Conservation (phyloP, 2,329 filamentous ascomycete genomes). For the Trichoderma aggressivum region DNA sequence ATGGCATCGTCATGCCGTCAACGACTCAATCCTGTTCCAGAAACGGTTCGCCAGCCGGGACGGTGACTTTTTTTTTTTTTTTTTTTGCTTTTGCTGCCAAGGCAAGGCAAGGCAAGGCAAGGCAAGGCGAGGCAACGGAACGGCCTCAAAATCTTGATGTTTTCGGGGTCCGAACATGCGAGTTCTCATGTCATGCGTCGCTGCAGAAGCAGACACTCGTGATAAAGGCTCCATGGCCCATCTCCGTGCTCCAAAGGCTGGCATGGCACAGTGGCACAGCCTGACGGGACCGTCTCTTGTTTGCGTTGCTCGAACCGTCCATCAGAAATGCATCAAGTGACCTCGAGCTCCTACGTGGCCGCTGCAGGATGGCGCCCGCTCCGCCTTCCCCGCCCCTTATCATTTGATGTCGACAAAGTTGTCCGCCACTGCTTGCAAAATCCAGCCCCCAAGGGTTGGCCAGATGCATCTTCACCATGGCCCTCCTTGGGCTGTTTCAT, state of each 20-base stretch:
- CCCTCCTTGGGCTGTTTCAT: conserved; percentile 14
- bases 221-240: not conserved
- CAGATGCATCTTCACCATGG: not conserved
- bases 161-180: not conserved
- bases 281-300: not conserved
- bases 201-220: not conserved
- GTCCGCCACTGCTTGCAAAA: not conserved
- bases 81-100: not conserved
- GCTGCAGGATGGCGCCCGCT: conserved; percentile 19
- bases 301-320: conserved; percentile 1
- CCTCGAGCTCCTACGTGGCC: conserved; percentile 20
- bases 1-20: not conserved
- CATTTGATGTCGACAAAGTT: not conserved
- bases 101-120: not conserved
- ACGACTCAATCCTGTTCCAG: not conserved
- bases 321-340: conserved; percentile 19
- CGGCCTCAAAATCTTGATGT: not conserved
- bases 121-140: not conserved
- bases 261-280: not conserved
- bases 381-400: conserved; percentile 14
- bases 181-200: not conserved
- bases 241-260: not conserved
- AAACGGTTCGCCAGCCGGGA: not conserved
- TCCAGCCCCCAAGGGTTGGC: conserved; percentile 13
- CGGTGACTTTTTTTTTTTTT: not conserved